Base-by-base conservation (phyloP, 2,329 filamentous ascomycete species). In the Dactylellina cionopaga region DNA sequence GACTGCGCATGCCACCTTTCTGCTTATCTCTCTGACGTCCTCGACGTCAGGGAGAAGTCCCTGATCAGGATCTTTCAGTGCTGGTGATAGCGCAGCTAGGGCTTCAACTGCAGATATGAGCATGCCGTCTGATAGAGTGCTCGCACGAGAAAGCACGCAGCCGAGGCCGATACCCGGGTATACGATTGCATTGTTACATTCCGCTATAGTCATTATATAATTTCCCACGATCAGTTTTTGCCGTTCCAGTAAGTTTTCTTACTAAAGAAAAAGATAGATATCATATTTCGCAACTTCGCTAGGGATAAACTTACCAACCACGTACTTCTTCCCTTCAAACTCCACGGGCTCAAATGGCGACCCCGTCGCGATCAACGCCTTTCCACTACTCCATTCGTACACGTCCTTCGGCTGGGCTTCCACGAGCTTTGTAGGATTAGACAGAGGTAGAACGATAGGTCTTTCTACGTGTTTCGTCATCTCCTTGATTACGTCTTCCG, bases 91-190 rank as follows among this genome's bases (percentile, higher is more conserved):
- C 2, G 84, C 85, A 0, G 91, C 89, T 0, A 96, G 85, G 1
- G 88, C 90, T 77, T 89, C 86, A 2, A 91, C 88, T 0, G 92
- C 92, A 0, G 90, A 90, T 0, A 96, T 90, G 10, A 96, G 87
- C 87, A 96, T 93, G 74, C 87, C 86, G 73, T 93, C 88, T 0
- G 89, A 90, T 25, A 96, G 81, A 0, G 88, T 83, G 10, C 82
- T 84, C 1, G 89, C 84, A 11, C 91, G 87, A 24, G 85, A 88
- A 0, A 96, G 85, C 0, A 96, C 86, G 5, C 86, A 86, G 9
- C 92, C 92, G 0, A 96, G 87, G 0, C 92, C 92, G 68, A 96
- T 94, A 0, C 92, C 92, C 0, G 92, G 92, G 80, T 96, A 96
- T 13, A 90, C 90, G 31, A 91, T 90, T 0, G 88, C 90, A 81